Evolutionary conservation across 768 basidiomycete species (phyloP), one percentile per base, ranked within the genome.

Genomic region (Dacryopinax spathularia): DNA sequence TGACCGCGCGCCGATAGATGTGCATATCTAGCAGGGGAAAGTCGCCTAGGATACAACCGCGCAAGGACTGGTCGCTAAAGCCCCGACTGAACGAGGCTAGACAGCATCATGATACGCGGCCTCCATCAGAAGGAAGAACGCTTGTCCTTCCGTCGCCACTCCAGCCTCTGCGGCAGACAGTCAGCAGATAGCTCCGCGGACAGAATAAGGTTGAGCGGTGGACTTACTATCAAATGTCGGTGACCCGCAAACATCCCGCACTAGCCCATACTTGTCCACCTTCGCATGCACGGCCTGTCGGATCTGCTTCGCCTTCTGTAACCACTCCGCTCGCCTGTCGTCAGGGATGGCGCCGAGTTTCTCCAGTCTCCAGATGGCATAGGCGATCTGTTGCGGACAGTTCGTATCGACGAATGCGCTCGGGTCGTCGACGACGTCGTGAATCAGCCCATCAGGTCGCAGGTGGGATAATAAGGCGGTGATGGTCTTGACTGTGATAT

Each of bases 211-310:
- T 41, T 41, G 16, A 18, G 69, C 69, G 2, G 70, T 71, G 1
- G 68, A 69, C 9, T 67, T 41, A 27, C 44, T 43, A 60, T 70
- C 65, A 37, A 71, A 71, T 1, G 44, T 66, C 1, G 69, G 70
- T 22, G 68, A 68, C 12, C 70, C 69, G 60, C 69, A 71, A 15
- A 71, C 70, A 34, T 64, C 69, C 36, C 66, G 61, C 36, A 71
- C 68, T 22, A 70, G 66, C 1, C 70, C 69, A 65, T 64, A 70
- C 25, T 36, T 36, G 62, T 71, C 70, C 10, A 66, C 68, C 66
- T 67, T 70, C 15, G 6, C 25, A 4, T 63, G 33, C 1, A 66
- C 70, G 0, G 68, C 69, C 0, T 63, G 41, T 5, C 63, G 48
- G 61, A 70, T 66, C 34, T 20, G 13, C 2, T 44, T 44, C 12